Evolutionary conservation across 2,329 filamentous ascomycete genomes (phyloP).

Genomic region (Fusarium protoensiforme): DNA sequence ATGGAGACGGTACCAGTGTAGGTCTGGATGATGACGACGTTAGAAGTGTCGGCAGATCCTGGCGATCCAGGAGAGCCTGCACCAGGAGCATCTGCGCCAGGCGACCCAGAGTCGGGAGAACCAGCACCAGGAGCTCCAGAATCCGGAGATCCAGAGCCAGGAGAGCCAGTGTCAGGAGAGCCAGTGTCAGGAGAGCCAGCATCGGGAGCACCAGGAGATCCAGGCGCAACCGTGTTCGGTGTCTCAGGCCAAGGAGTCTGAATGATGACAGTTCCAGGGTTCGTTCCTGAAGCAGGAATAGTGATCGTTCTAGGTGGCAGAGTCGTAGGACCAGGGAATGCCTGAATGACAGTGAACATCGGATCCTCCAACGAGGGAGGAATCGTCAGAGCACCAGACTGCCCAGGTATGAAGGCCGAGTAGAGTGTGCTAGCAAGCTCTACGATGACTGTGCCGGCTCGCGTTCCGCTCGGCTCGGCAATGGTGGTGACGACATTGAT

Average conservation of each 20-base stretch:
- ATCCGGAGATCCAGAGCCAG: not conserved
- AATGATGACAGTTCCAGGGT: conserved; percentile 30
- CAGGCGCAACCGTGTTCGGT: conserved; percentile 6
- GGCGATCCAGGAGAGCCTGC: not conserved
- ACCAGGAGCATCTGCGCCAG: not conserved
- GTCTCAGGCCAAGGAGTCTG: conserved; percentile 33
- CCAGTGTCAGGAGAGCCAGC: not conserved
- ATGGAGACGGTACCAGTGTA: conserved; percentile 29
- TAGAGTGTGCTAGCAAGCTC: conserved; percentile 29
- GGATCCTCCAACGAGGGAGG: conserved; percentile 27
- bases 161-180: not conserved
- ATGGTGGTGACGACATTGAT: conserved; percentile 31
- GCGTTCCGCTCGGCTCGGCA: conserved; percentile 27
- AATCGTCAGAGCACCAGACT: conserved; percentile 28
- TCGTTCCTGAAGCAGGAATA: conserved; percentile 21
- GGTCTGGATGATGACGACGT: conserved; percentile 28
- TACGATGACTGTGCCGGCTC: conserved; percentile 24
- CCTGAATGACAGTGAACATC: conserved; percentile 27
- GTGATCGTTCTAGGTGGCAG: conserved; percentile 22
- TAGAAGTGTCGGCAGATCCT: conserved; percentile 3
- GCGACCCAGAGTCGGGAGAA: not conserved
- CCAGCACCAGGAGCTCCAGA: not conserved
- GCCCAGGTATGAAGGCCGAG: conserved; percentile 25
- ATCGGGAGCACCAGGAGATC: not conserved
- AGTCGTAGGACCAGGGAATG: conserved; percentile 18